Base-by-base conservation (phyloP, 495 filamentous ascomycete genomes). In the Friedmanniomyces endolithicus region DNA sequence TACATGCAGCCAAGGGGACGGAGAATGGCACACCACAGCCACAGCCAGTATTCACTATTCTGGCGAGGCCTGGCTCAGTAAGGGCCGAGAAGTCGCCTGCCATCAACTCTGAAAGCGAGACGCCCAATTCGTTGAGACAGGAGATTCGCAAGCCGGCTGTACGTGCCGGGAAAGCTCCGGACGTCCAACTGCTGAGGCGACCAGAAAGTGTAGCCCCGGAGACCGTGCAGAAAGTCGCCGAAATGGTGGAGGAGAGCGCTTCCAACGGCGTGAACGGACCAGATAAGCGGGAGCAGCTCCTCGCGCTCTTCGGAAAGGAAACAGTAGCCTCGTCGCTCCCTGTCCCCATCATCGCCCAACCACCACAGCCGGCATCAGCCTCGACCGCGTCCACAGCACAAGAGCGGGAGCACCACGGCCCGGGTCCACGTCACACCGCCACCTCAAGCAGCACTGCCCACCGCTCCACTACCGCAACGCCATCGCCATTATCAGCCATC, bases 31-130 rank as follows among this genome's bases (percentile, higher is more conserved):
- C 49, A 16, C 39, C 49, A 1, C 16, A 35, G 14, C 37, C 41
- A 3, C 20, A 47, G 24, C 45, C 73, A 12, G 69, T 70, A 0
- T 70, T 76, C 25, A 74, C 68, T 0, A 76, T 77, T 45, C 52
- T 76, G 27, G 52, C 74, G 3, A 64, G 74, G 43, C 72, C 73
- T 3, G 68, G 71, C 44, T 59, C 61, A 22, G 63, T 62, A 16
- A 71, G 70, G 58, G 69, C 59, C 17, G 65, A 73, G 48, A 58
- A 57, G 53, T 54, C 60, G 0, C 57, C 63, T 14, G 50, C 48
- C 0, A 49, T 65, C 11, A 48, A 31, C 16, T 3, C 6, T 1
- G 52, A 33, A 33, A 35, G 50, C 9, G 1, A 33, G 7, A 43
- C 54, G 34, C 50, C 61, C 17, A 56, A 52, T 51, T 45, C 52